Evolutionary conservation across 1,284 basidiomycete species (phyloP).

Genomic region (Sporisorium scitamineum): DNA sequence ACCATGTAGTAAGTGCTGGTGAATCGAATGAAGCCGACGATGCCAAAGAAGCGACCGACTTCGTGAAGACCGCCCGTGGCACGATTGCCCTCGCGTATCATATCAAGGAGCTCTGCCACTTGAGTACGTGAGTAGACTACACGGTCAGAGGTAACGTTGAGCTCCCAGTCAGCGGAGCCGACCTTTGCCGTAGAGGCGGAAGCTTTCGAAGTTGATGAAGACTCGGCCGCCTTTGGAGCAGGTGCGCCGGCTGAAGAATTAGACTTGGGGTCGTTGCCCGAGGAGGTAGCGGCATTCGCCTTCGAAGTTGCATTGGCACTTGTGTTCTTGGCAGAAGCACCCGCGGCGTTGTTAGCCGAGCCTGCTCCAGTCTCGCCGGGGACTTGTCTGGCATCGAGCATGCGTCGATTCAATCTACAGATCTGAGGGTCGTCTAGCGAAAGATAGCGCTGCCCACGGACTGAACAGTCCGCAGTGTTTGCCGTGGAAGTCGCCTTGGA

Average conservation of each 20-base stretch:
- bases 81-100: conserved; percentile 94
- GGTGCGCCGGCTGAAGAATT: conserved; percentile 6
- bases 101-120: conserved; percentile 88
- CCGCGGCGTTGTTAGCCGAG: background rate
- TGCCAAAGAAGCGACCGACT: conserved; percentile 73
- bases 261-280: conserved; percentile 7
- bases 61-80: conserved; percentile 86
- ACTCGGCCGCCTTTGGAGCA: background rate
- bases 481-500: background rate
- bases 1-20: conserved; percentile 69
- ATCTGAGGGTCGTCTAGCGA: conserved; percentile 46
- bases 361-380: conserved; percentile 13
- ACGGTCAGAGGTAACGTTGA: conserved; percentile 62
- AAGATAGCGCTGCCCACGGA: conserved; percentile 49
- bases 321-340: conserved; percentile 4
- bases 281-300: background rate
- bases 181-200: background rate
- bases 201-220: background rate
- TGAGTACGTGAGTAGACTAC: conserved; percentile 84
- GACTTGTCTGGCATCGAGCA: conserved; percentile 43
- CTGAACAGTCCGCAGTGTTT: conserved; percentile 32
- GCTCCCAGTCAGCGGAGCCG: conserved; percentile 50
- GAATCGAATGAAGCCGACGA: conserved; percentile 73
- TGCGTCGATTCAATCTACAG: conserved; percentile 39
- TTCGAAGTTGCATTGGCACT: background rate